Evolutionary conservation across 2,329 filamentous ascomycete genomes (phyloP).

Genomic region (Phialophora verrucosa): DNA sequence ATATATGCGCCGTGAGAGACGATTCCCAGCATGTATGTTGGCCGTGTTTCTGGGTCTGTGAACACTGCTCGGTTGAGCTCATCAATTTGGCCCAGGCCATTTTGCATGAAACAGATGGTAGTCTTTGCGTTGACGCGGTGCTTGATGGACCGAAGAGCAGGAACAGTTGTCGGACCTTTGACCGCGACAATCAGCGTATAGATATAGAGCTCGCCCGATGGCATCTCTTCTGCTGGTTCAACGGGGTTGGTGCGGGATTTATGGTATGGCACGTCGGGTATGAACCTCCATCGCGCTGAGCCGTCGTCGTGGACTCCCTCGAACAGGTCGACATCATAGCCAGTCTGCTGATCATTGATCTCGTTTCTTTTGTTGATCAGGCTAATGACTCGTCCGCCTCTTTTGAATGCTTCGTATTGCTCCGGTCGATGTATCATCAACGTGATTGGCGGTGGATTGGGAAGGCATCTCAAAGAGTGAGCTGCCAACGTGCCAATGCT

Average conservation of each 20-base stretch:
- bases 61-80: conserved; percentile 75
- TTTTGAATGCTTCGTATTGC: conserved; percentile 46
- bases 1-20: conserved; percentile 64
- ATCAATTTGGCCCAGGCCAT: conserved; percentile 84
- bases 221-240: conserved; percentile 27
- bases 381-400: conserved; percentile 40
- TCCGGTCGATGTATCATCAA: conserved; percentile 71
- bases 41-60: conserved; percentile 66
- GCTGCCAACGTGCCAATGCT: conserved; percentile 83
- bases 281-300: conserved; percentile 23
- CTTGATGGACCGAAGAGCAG: conserved; percentile 69
- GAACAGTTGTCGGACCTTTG: conserved; percentile 73
- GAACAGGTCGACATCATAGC: conserved; percentile 52
- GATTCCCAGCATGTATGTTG: conserved; percentile 76
- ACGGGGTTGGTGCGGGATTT: conserved; percentile 30
- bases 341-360: conserved; percentile 50
- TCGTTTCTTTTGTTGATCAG: conserved; percentile 48
- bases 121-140: conserved; percentile 70
- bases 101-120: conserved; percentile 76
- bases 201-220: conserved; percentile 59
- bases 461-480: conserved; percentile 68
- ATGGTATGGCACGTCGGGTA: conserved; percentile 37
- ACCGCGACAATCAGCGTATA: conserved; percentile 77
- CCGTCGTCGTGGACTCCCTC: conserved; percentile 11
- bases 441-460: conserved; percentile 73